Percentiles rank a stretch among this genome's conserved stretches.
These are phyloP conservation scores for Diospyros kaki DNA, from an alignment of 148 eudicot genomes.

Conservation along the genomic window DNA sequence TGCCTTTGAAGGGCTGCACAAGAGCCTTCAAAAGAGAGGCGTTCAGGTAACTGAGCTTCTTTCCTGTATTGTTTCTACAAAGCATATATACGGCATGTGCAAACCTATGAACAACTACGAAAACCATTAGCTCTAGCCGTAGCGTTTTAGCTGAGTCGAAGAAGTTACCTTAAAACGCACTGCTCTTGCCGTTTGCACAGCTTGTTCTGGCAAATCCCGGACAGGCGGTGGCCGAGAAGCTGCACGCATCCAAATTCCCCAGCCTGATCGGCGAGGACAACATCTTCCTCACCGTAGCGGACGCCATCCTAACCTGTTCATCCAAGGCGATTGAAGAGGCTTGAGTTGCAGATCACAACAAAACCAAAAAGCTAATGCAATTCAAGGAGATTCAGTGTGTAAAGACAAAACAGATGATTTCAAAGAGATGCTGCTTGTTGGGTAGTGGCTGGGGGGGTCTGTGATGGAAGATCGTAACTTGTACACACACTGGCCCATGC, in stretches of 20 bases:
- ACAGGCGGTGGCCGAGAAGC: conserved; percentile 68
- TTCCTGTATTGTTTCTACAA: neutral
- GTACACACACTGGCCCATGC: too few species aligned
- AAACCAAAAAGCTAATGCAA: too few species aligned
- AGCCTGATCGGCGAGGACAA: conserved; percentile 54
- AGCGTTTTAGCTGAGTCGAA: too few species aligned
- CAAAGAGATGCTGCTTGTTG: too few species aligned
- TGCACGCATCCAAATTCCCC: conserved; percentile 58
- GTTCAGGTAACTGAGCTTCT: conserved; percentile 42
- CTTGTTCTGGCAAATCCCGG: conserved; percentile 85
- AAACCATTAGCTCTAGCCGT: too few species aligned
- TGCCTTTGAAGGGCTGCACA: conserved; percentile 75
- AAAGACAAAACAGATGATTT: too few species aligned
- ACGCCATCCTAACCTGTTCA: conserved; percentile 62
- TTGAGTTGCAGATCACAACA: conserved; percentile 16
- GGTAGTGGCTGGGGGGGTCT: too few species aligned
- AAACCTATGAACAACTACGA: neutral
- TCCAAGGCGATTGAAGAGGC: conserved; percentile 45
- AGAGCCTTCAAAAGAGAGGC: conserved; percentile 56
- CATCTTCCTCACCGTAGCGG: conserved; percentile 73
- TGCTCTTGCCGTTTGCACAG: conserved; percentile 23
- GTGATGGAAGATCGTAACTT: too few species aligned
- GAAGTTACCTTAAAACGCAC: neutral
- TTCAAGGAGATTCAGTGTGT: too few species aligned
- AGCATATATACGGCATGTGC: too few species aligned